These are phyloP conservation scores for Leptographium wingfieldii DNA, from an alignment of 2,329 filamentous ascomycete species.

Conservation along the genomic window DNA sequence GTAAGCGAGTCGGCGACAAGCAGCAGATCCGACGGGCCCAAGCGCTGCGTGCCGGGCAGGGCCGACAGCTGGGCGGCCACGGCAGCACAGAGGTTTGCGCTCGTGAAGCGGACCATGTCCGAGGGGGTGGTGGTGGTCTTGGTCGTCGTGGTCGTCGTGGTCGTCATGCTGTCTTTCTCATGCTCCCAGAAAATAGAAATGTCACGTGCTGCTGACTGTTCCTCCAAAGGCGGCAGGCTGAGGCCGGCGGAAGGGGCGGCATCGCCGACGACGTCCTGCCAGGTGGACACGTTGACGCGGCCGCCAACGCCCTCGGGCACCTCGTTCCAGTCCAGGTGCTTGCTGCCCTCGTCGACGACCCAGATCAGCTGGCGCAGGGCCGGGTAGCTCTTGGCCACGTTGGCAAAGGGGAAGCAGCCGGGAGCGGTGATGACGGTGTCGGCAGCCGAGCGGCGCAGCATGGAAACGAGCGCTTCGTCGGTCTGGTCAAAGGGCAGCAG, in stretches of 20 bases:
- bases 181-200: slow-evolving; percentile 57
- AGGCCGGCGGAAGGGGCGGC: slow-evolving; percentile 42
- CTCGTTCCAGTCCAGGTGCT: slow-evolving; percentile 92
- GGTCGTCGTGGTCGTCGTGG: slow-evolving; percentile 19
- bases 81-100: slow-evolving; percentile 76
- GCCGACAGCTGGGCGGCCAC: slow-evolving; percentile 66
- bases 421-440: slow-evolving; percentile 77
- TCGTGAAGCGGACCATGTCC: slow-evolving; percentile 71
- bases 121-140: slow-evolving; percentile 21
- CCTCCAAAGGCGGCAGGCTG: slow-evolving; percentile 52
- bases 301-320: slow-evolving; percentile 65
- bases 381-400: slow-evolving; percentile 51
- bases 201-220: slow-evolving; percentile 38
- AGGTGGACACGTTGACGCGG: slow-evolving; percentile 72
- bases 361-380: slow-evolving; percentile 70
- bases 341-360: slow-evolving; percentile 83
- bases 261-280: slow-evolving; percentile 79
- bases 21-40: slow-evolving; percentile 66
- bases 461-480: slow-evolving; percentile 53
- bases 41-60: slow-evolving; percentile 61
- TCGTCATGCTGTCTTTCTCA: slow-evolving; percentile 14
- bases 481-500: slow-evolving; percentile 73
- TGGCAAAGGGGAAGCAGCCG: slow-evolving; percentile 72
- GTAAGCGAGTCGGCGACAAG: slow-evolving; percentile 73
- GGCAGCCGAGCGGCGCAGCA: slow-evolving; percentile 60